These are phyloP conservation scores for Pythium periplocum DNA, from an alignment of 352 stramenopile species.

Conservation along the genomic window DNA sequence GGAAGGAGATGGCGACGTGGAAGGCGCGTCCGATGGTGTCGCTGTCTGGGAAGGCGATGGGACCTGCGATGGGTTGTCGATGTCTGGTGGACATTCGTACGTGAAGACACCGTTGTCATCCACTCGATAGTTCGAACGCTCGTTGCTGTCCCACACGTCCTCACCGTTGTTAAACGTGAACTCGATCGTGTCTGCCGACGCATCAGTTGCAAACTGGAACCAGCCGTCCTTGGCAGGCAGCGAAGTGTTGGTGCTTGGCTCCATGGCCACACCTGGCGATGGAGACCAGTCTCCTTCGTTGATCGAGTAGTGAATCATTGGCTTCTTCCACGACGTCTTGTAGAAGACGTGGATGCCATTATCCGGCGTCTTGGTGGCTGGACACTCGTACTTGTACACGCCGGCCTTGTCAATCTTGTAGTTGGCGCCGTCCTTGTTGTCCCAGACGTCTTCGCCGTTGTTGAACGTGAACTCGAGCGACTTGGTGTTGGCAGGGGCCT, in stretches of 20 bases:
- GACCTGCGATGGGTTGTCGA: too few relatives aligned
- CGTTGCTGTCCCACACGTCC: too few relatives aligned
- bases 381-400: slow-evolving; percentile 31
- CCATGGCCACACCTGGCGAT: slow-evolving; percentile 26
- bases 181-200: background rate
- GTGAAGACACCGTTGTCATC: too few relatives aligned
- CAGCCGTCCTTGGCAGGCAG: too few relatives aligned
- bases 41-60: too few relatives aligned
- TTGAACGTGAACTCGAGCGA: slow-evolving; percentile 42
- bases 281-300: slow-evolving; percentile 24
- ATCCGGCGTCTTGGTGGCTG: slow-evolving; percentile 15
- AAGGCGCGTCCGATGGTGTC: too few relatives aligned
- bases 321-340: background rate
- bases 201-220: too few relatives aligned
- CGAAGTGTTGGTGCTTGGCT: slow-evolving; percentile 15
- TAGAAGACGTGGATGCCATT: slow-evolving; percentile 31
- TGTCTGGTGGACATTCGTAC: too few relatives aligned
- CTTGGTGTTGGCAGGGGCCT: slow-evolving; percentile 15
- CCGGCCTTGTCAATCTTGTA: slow-evolving; percentile 33
- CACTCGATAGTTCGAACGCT: too few relatives aligned
- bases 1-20: too few relatives aligned
- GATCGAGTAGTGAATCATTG: slow-evolving; percentile 6
- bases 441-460: slow-evolving; percentile 33
- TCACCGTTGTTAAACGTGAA: too few relatives aligned
- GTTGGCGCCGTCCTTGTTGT: slow-evolving; percentile 37